Evolutionary conservation across 805 yeast genomes (phyloP), one percentile per base, ranked within the genome.

Genomic region (Suhomyces sp.): DNA sequence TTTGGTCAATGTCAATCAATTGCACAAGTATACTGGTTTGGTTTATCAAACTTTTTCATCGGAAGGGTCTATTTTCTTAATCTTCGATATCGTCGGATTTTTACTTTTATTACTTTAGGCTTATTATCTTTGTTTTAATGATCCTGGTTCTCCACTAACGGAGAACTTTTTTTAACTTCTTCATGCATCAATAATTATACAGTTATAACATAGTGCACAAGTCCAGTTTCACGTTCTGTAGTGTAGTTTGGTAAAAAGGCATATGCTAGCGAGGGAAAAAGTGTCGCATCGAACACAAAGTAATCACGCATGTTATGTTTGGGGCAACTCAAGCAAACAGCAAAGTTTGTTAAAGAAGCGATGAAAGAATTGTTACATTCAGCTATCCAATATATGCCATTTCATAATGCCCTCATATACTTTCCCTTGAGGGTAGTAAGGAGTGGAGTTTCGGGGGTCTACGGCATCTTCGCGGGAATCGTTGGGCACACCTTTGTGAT

Each of bases 401-500:
- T 42, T 24, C 46, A 42, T 8, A 42, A 42, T 24, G 23, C 46
- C n/a, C 29, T 42, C 23, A 42, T 42, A 24, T 42, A 42, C 31
- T 13, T 24, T 13, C 52, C 52, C 10, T 24, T 38, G 17, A 22
- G 23, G 8, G 17, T 29, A 12, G 35, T 13, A 3, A 44, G 19
- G 44, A 13, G n/a, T 8, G 10, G 27, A 6, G 7, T 27, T 15
- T 19, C 31, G 9, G 23, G 35, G 5, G 10, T 23, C 15, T 22
- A 26, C 7, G 9, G 22, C 19, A 22, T 17, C 24, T 13, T 31
- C 12, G 15, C 27, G 7, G 45, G 44, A 4, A 17, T 44, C 8
- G 12, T 47, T 23, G 38, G 40, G 5, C 54, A 51, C 24, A 47
- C 54, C 17, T 12, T 51, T 13, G 13, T 51, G n/a, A 40, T 51